Percentiles rank a stretch among this genome's conserved stretches.
These are phyloP conservation scores for Colletotrichum filicis DNA, from an alignment of 2,329 filamentous ascomycete genomes.

Conservation along the genomic window DNA sequence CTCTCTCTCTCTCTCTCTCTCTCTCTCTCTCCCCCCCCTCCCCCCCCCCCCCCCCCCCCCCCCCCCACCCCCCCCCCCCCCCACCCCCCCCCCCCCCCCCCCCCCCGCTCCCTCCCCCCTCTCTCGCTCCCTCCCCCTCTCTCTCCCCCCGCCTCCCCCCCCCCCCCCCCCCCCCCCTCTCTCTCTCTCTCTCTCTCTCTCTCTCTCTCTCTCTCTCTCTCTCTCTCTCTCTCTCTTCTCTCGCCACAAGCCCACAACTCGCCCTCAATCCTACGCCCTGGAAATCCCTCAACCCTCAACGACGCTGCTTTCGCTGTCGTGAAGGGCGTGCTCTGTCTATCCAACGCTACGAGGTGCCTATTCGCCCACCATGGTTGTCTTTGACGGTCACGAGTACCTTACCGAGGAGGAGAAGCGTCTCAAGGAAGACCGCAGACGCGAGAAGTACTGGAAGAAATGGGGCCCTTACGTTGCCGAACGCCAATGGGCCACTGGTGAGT, in stretches of 20 bases:
- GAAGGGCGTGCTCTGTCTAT: constrained; percentile 2
- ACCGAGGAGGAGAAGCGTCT: constrained; percentile 92
- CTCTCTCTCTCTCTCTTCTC: background rate
- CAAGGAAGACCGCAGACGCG: constrained; percentile 83
- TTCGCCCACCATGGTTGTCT: constrained; percentile 77
- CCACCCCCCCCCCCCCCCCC: too few relatives aligned
- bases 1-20: background rate
- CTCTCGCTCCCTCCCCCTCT: too few relatives aligned
- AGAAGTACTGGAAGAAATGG: constrained; percentile 99
- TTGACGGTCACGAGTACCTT: constrained; percentile 88
- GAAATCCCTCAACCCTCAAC: constrained; percentile 14
- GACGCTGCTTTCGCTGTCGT: constrained; percentile 15
- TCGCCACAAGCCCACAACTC: constrained; percentile 28
- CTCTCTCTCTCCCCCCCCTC: too few relatives aligned
- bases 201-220: too few relatives aligned
- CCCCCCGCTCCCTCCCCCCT: too few relatives aligned
- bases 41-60: too few relatives aligned
- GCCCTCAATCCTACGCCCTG: constrained; percentile 3
- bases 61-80: too few relatives aligned
- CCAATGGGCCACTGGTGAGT: constrained; percentile 91
- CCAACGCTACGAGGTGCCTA: constrained; percentile 7
- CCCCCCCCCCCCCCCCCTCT: too few relatives aligned
- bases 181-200: background rate
- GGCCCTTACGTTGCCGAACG: constrained; percentile 93
- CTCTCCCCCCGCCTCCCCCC: too few relatives aligned